These are phyloP conservation scores for Penicillium pancosmium DNA, from an alignment of 495 filamentous ascomycete species.

Conservation along the genomic window DNA sequence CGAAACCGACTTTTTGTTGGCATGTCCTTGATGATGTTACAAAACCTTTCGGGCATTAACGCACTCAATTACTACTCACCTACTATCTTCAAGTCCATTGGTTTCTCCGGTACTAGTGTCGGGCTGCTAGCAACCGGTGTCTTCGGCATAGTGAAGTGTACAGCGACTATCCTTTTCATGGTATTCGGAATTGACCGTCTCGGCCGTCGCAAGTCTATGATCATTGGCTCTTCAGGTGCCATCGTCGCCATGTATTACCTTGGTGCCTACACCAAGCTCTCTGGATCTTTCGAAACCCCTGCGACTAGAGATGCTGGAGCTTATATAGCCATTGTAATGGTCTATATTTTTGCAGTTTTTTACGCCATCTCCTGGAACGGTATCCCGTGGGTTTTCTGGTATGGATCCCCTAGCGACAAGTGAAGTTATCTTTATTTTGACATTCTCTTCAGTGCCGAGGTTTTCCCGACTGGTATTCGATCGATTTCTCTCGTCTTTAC, in stretches of 20 bases:
- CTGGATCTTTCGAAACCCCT: slow-evolving; percentile 6
- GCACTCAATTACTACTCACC: slow-evolving; percentile 30
- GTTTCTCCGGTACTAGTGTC: slow-evolving; percentile 18
- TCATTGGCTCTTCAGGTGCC: slow-evolving; percentile 11
- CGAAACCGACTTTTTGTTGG: slow-evolving; percentile 29
- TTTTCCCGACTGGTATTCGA: slow-evolving; percentile 40
- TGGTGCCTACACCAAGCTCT: slow-evolving; percentile 15
- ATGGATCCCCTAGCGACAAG: slow-evolving; percentile 29
- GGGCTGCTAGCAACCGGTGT: slow-evolving; percentile 23
- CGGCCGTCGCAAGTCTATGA: slow-evolving; percentile 14
- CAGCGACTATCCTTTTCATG: slow-evolving; percentile 21
- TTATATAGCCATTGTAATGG: slow-evolving; percentile 59
- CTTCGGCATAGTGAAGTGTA: slow-evolving; percentile 22
- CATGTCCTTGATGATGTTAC: slow-evolving; percentile 46
- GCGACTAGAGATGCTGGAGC: slow-evolving; percentile 28
- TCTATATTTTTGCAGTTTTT: slow-evolving; percentile 68
- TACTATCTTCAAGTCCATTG: slow-evolving; percentile 25
- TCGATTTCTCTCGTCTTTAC: no score
- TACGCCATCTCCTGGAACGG: slow-evolving; percentile 68
- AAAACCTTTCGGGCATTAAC: slow-evolving; percentile 15
- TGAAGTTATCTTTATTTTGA: no score
- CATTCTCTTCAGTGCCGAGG: slow-evolving; percentile 45
- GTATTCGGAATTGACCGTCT: slow-evolving; percentile 25
- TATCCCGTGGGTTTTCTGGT: slow-evolving; percentile 57
- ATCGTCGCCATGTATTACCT: slow-evolving; percentile 12